Evolutionary conservation across 129 eudicot species (phyloP).

Genomic region (Pseudognaphalium luteoalbum): DNA sequence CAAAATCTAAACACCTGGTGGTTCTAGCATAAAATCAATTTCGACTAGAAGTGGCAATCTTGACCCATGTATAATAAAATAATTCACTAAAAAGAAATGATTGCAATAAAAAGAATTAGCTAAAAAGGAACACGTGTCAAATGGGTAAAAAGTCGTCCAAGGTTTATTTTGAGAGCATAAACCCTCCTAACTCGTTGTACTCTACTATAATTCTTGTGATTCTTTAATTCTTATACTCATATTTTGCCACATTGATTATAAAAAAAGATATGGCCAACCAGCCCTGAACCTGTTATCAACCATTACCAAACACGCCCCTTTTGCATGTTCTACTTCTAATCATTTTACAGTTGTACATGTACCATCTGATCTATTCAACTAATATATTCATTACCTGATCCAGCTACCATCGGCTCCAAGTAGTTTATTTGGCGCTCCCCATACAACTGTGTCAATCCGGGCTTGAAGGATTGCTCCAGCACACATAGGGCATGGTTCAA

Average conservation of each 20-base stretch:
- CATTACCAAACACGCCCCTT: neutral
- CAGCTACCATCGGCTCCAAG: constrained; percentile 99
- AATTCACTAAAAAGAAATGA: neutral
- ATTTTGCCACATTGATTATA: too few relatives aligned
- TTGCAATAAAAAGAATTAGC: too few relatives aligned
- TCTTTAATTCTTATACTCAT: too few relatives aligned
- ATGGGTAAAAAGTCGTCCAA: neutral
- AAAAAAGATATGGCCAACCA: neutral
- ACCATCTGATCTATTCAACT: neutral
- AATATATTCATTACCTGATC: constrained; percentile 61
- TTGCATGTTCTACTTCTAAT: neutral
- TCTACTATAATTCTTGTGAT: neutral
- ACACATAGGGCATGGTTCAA: constrained; percentile 99
- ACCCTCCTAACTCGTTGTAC: neutral
- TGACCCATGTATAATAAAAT: neutral
- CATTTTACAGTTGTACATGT: neutral
- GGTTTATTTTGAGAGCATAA: neutral
- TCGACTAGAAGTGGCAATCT: neutral
- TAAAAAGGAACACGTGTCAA: neutral
- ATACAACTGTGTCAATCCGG: constrained; percentile 82
- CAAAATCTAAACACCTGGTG: neutral
- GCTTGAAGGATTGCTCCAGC: constrained; percentile 99
- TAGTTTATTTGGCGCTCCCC: constrained; percentile 99
- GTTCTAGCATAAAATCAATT: neutral
- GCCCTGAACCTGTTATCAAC: neutral